Base-by-base conservation (phyloP, 2,329 filamentous ascomycete species). In the Fusarium sp. region DNA sequence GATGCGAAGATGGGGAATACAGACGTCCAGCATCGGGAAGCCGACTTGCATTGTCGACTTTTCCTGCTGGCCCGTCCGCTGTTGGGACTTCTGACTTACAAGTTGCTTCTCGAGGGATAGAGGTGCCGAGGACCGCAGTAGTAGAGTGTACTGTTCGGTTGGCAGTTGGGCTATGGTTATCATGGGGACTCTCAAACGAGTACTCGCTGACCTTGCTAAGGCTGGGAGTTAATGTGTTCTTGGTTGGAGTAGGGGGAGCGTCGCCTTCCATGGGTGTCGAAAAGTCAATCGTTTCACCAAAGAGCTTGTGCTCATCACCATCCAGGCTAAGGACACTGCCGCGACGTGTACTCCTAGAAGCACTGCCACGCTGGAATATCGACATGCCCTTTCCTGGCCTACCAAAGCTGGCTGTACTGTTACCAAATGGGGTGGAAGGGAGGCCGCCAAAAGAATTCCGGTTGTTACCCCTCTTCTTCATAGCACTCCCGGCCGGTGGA, bases 191-290 rank as follows among this genome's bases (percentile, higher is more conserved):
- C 57, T 86, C 85, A 18, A 84, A 77, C 12, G 81, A 81, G 41
- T 80, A 77, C 63, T 83, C 80, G 66, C 82, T 82, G 29, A 80
- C 75, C 46, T 82, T 80, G 69, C 78, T 80, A 60, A 83, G 75
- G 70, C 81, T 87, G 76, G 81, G 83, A 44, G 80, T 84, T 61
- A 83, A 83, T 66, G 79, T 84, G 73, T 90, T 90, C 81, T 97
- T 98, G 1, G 96, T 98, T 2, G 96, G 96, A 3, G 96, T 99
- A 2, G 95, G 95, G n/a, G 95, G 95, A 63, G 95, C 85, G 55
- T 97, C 94, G 42, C 84, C 86, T 35, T 82, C 79, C 58, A 79
- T 60, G 14, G 74, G 64, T 37, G 57, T 75, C 19, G 73, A 69
- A 38, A 79, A 59, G 46, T 81, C 78, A 23, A 70, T 64, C 16